These are phyloP conservation scores for Plasmodium gonderi DNA, from an alignment of 169 alveolate species.

Conservation along the genomic window DNA sequence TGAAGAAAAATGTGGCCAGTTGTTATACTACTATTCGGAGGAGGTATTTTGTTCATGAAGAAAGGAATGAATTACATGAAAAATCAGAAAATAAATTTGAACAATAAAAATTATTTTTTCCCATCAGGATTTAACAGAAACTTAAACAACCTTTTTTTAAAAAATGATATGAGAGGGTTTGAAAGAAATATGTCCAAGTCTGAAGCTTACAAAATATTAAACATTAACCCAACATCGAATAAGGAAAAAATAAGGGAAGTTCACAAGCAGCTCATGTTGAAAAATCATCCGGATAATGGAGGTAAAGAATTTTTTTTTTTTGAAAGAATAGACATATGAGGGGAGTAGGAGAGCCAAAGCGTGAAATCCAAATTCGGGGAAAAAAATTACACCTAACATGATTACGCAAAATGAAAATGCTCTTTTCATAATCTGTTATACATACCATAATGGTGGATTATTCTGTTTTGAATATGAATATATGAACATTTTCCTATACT, in stretches of 20 bases:
- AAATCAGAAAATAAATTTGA: constrained; percentile 12
- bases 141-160: constrained; percentile 39
- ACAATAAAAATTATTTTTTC: constrained; percentile 2
- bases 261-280: constrained; percentile 90
- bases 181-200: constrained; percentile 82
- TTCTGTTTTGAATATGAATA: no score
- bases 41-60: constrained; percentile 46
- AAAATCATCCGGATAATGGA: constrained; percentile 93
- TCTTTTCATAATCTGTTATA: no score
- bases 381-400: no score
- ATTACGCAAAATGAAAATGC: no score
- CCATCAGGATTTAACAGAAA: constrained; percentile 37
- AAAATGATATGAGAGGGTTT: constrained; percentile 79
- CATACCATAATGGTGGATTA: no score
- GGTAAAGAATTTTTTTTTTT: no score
- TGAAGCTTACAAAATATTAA: constrained; percentile 83
- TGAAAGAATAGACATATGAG: no score
- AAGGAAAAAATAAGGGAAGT: constrained; percentile 86
- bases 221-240: constrained; percentile 84
- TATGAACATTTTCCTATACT: no score
- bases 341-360: no score
- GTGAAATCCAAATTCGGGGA: no score
- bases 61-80: constrained; percentile 56
- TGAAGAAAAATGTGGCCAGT: constrained; percentile 52
- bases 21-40: constrained; percentile 56